phyloP scores from a whole-genome alignment of 2,329 filamentous ascomycete species.

The Lasiodiplodia citricola region DNA sequence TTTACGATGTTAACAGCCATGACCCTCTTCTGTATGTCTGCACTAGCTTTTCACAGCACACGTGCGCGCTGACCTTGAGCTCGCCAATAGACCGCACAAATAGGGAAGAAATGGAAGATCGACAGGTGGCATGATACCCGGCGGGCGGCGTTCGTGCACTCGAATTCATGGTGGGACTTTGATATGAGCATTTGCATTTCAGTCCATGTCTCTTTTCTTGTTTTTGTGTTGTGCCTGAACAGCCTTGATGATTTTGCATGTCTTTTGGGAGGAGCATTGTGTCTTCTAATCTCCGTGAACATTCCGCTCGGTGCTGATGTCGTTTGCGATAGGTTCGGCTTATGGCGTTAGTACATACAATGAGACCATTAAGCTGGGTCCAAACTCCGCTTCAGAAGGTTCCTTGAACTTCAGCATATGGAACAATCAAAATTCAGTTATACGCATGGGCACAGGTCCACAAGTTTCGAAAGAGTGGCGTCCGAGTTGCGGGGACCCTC shows the following conservation, averaged over 20 bases:
- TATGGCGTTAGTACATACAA: neutral
- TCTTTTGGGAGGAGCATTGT: neutral
- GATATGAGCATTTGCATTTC: neutral
- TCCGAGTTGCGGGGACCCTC: too few relatives aligned
- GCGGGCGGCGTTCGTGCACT: neutral
- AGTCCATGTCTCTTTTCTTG: neutral
- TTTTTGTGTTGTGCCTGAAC: neutral
- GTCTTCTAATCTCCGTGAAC: neutral
- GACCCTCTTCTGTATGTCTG: neutral
- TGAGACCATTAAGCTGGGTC: too few relatives aligned
- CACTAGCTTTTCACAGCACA: neutral
- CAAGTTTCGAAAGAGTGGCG: too few relatives aligned
- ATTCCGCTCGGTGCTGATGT: neutral
- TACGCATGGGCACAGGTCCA: too few relatives aligned
- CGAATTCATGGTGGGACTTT: neutral
- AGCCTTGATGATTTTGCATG: neutral
- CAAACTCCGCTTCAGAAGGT: too few relatives aligned
- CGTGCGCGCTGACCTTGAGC: neutral
- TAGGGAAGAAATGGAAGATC: neutral
- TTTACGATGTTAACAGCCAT: neutral
- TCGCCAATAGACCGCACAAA: neutral
- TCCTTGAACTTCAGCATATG: too few relatives aligned
- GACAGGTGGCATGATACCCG: slow-evolving; percentile 14
- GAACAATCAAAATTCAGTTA: too few relatives aligned
- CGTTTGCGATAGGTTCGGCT: neutral